Conservation (phyloP, 176 grass and related monocot species). For the Alloteropsis semialata region DNA sequence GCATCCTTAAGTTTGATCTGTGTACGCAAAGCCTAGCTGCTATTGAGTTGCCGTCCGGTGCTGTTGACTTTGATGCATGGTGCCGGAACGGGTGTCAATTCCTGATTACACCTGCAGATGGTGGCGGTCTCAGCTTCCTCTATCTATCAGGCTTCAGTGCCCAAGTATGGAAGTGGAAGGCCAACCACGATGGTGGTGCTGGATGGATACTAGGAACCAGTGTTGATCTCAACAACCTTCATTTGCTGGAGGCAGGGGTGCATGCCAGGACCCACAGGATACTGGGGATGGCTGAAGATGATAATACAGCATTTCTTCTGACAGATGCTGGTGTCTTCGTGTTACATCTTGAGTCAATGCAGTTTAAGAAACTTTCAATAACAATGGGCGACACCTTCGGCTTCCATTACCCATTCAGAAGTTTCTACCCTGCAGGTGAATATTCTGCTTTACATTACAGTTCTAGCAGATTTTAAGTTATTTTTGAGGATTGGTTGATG, state of each 20-base stretch:
- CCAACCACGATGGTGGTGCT: background rate
- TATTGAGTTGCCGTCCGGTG: background rate
- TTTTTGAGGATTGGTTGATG: background rate
- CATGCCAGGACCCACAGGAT: background rate
- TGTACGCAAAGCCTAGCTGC: background rate
- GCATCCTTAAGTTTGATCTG: background rate
- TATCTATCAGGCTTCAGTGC: background rate
- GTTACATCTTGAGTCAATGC: background rate
- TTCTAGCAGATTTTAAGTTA: background rate
- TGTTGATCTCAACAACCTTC: background rate
- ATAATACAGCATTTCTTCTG: background rate
- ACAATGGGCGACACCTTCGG: accelerated
- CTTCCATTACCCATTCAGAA: background rate
- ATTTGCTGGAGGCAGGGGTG: background rate
- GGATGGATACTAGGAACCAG: background rate
- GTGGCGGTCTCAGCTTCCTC: background rate
- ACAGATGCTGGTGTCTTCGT: background rate
- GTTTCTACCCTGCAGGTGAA: background rate
- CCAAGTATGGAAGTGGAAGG: background rate
- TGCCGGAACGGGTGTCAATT: background rate
- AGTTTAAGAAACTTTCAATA: background rate
- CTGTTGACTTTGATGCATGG: background rate
- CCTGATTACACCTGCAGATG: background rate
- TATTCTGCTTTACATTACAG: background rate
- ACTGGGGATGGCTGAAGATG: background rate